Evolutionary conservation across 2,329 filamentous ascomycete genomes (phyloP), one percentile per base, ranked within the genome.

Genomic region (Dactylonectria estremocensis): DNA sequence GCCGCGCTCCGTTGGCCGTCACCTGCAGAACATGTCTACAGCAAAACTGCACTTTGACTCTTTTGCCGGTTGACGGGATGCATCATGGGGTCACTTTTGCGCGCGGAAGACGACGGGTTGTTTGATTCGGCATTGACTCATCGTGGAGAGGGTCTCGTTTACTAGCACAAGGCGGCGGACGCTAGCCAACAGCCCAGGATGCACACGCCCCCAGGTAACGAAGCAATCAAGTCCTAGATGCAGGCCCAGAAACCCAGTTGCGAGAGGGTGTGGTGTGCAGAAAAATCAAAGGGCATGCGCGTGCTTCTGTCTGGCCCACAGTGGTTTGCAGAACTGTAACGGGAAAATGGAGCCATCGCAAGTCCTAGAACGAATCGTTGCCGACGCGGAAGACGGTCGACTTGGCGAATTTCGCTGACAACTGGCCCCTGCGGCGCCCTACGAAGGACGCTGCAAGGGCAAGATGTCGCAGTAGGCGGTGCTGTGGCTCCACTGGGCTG

Each of bases 51-150:
- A 53, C 28, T 18, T 57, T 61, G 35, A 53, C 56, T 52, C 65
- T 67, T 43, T 54, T 46, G 45, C 45, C 43, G 59, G 54, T 57
- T 62, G 60, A 62, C 56, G 48, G 57, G 54, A 56, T 20, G 49
- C 56, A 76, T 75, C 73, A 75, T 69, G 73, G 64, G 73, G 61
- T 66, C 69, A 54, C 35, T 61, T 28, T 28, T 59, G n/a, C 14
- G 24, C 50, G 37, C 53, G 59, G 64, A 49, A 46, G 50, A 35
- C 40, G 35, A 60, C 52, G 45, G 35, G 48, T 52, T 58, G 28
- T 24, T 66, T 48, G 49, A 61, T 62, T 67, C 73, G 72, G 73
- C 73, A 74, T 75, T 76, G 73, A 75, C 50, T 75, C 73, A 75
- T 73, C 66, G 43, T 57, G 60, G 37, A 24, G 35, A 43, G 62